Percentiles rank a stretch among this genome's conserved stretches.
phyloP scores from a whole-genome alignment of 1,284 basidiomycete species.

The Tilletia walkeri region DNA sequence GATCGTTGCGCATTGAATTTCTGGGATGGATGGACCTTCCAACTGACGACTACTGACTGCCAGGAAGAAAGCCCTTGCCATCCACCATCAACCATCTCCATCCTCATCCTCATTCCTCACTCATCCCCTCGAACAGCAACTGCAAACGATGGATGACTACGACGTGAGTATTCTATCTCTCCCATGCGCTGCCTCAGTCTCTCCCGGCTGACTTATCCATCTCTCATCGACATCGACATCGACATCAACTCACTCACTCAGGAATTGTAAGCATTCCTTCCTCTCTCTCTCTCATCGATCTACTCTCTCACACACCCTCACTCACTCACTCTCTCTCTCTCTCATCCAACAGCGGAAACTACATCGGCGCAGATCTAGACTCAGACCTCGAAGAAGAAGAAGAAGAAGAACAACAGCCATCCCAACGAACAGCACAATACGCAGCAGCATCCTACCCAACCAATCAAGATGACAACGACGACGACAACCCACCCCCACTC shows the following conservation, averaged over 20 bases:
- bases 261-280: constrained; percentile 13
- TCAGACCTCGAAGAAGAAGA: constrained; percentile 38
- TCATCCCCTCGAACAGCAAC: background rate
- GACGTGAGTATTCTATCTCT: constrained; percentile 31
- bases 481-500: constrained; percentile 60
- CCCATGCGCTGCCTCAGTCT: too few species aligned
- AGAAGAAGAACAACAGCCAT: constrained; percentile 27
- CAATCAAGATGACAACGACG: constrained; percentile 11
- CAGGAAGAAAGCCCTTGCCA: background rate
- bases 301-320: constrained; percentile 5
- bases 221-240: constrained; percentile 4
- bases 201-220: background rate
- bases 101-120: background rate
- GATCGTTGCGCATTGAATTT: background rate
- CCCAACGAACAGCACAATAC: constrained; percentile 4
- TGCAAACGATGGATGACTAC: constrained; percentile 46
- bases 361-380: constrained; percentile 54
- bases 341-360: constrained; percentile 40
- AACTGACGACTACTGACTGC: too few species aligned
- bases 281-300: background rate
- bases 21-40: too few species aligned
- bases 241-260: background rate
- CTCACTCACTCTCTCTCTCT: background rate
- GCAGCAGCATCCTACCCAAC: background rate
- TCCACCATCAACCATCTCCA: background rate